Evolutionary conservation across 169 alveolate species (phyloP).

Genomic region (Besnoitia besnoiti): DNA sequence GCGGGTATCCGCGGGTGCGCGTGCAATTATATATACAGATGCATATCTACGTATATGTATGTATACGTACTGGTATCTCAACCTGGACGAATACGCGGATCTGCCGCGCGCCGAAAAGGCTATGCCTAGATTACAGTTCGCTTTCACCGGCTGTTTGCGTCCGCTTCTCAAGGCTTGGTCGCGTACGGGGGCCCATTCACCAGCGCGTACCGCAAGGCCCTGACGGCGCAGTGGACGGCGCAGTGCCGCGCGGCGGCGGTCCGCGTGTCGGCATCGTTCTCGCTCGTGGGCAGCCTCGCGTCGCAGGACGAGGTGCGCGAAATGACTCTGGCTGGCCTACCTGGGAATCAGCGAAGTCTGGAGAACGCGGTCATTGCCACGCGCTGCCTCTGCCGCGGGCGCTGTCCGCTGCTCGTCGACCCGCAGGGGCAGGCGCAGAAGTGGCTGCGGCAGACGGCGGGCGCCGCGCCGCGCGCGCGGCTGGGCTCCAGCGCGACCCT

Average conservation of each 20-base stretch:
- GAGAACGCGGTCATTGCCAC: constrained; percentile 88
- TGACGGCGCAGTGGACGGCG: constrained; percentile 82
- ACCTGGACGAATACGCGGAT: neutral
- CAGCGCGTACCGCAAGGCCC: constrained; percentile 83
- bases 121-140: too few relatives aligned
- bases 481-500: too few relatives aligned
- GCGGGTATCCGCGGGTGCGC: neutral
- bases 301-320: constrained; percentile 74
- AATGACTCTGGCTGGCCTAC: constrained; percentile 76
- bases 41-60: neutral
- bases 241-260: constrained; percentile 84
- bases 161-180: constrained; percentile 76
- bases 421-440: constrained; percentile 93
- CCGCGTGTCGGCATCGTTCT: constrained; percentile 84
- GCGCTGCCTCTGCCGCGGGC: constrained; percentile 67
- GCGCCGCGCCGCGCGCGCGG: too few relatives aligned
- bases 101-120: too few relatives aligned
- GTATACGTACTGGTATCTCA: neutral
- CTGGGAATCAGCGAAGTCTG: constrained; percentile 80
- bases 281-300: neutral
- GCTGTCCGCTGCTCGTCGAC: constrained; percentile 94
- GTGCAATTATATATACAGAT: neutral
- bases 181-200: constrained; percentile 93
- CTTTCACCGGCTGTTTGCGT: neutral
- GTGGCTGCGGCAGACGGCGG: constrained; percentile 86